phyloP scores from a whole-genome alignment of 2,329 filamentous ascomycete species.

The Colletotrichum sp. region DNA sequence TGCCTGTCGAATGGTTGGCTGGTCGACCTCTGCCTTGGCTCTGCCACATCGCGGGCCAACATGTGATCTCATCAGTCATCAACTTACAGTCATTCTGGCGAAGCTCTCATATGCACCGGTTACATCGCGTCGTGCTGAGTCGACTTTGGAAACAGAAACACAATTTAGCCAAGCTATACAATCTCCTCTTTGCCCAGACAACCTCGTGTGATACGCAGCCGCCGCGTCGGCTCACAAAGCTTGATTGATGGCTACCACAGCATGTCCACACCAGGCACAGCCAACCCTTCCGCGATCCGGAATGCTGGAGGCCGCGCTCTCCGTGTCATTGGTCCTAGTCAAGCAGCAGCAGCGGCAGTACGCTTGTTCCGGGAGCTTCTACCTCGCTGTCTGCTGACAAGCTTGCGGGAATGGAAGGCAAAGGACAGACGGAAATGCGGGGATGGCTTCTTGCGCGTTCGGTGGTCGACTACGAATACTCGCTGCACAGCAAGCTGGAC shows the following conservation, averaged over 20 bases:
- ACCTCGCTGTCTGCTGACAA: not conserved
- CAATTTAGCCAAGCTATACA: not conserved
- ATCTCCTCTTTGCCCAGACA: not conserved
- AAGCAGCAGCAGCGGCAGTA: not conserved
- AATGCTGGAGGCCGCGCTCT: not conserved
- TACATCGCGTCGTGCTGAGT: not conserved
- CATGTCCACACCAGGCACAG: not conserved
- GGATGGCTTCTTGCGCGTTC: not conserved
- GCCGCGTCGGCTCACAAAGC: constrained; percentile 11
- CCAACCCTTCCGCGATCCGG: not conserved
- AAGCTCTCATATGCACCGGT: not conserved
- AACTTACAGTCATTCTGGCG: not conserved
- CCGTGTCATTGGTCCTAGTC: not conserved
- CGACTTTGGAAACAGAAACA: not conserved
- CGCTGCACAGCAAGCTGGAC: not conserved
- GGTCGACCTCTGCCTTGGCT: not conserved
- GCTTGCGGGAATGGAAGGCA: not conserved
- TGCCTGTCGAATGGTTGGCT: not conserved
- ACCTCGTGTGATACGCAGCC: not conserved
- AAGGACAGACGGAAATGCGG: not conserved
- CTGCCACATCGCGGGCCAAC: not conserved
- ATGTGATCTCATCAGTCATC: not conserved
- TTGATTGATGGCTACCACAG: not conserved
- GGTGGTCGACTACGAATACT: not conserved
- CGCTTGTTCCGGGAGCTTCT: not conserved